These are phyloP conservation scores for Salix exigua DNA, from an alignment of 345 rosid species.

Conservation along the genomic window DNA sequence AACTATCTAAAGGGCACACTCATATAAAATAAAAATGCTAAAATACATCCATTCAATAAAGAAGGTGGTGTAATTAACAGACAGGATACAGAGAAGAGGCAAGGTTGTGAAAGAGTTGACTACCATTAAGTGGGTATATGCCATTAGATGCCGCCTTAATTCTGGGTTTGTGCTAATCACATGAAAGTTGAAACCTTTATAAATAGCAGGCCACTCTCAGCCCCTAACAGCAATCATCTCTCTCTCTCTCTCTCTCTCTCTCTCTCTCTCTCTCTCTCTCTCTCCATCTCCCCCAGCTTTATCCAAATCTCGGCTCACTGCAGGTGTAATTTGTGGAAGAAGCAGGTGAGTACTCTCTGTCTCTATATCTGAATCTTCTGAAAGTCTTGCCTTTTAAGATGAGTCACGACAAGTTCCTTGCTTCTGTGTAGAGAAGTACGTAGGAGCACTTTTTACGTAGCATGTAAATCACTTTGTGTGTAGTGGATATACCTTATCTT, in stretches of 20 bases:
- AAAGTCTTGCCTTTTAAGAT: not conserved
- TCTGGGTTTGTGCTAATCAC: not conserved
- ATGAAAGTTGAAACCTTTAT: not conserved
- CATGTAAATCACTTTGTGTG: not conserved
- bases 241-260: not conserved
- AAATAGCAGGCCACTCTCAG: not conserved
- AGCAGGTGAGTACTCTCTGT: constrained; percentile 6
- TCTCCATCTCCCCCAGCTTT: not conserved
- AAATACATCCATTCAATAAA: not conserved
- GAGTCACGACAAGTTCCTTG: not conserved
- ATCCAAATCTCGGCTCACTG: not conserved
- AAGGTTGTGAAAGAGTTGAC: not conserved
- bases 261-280: too few relatives aligned
- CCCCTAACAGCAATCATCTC: not conserved
- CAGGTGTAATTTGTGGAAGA: not conserved
- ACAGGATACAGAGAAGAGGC: not conserved
- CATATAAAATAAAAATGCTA: too few relatives aligned
- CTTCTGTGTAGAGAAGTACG: not conserved
- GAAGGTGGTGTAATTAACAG: not conserved
- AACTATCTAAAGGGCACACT: too few relatives aligned
- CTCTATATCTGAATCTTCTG: not conserved
- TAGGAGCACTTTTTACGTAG: not conserved
- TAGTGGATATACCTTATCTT: not conserved
- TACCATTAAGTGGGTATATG: not conserved
- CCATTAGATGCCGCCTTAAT: not conserved